Conservation (phyloP, 192 early-diverging fungal species). For the Chytriomyces hyalinus region DNA sequence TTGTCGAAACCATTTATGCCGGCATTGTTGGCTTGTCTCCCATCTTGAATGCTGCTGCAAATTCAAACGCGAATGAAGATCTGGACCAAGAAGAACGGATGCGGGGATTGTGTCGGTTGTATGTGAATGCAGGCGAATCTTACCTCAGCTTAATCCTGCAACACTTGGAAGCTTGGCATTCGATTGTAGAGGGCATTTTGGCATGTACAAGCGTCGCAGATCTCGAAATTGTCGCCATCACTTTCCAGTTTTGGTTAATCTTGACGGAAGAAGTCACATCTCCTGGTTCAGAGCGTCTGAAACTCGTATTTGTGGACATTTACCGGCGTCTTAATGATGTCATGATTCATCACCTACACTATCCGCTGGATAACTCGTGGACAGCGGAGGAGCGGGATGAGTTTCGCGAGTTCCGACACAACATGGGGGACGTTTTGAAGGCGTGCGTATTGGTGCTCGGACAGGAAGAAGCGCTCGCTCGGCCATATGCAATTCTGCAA, state of each 20-base stretch:
- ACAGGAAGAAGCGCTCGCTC: constrained; percentile 70
- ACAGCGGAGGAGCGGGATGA: constrained; percentile 92
- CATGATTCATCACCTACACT: constrained; percentile 86
- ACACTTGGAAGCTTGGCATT: constrained; percentile 69
- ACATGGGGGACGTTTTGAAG: constrained; percentile 96
- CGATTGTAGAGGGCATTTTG: constrained; percentile 81
- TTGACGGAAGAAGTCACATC: constrained; percentile 65
- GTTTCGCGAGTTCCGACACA: constrained; percentile 95
- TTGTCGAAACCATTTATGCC: constrained; percentile 70
- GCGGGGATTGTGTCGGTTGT: constrained; percentile 84
- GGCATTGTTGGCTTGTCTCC: constrained; percentile 44
- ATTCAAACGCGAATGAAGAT: constrained; percentile 65
- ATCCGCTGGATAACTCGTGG: constrained; percentile 77
- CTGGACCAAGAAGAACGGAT: constrained; percentile 62
- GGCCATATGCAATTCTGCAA: constrained; percentile 66
- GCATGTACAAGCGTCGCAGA: constrained; percentile 80
- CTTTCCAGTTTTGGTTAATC: constrained; percentile 89
- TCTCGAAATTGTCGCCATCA: constrained; percentile 86
- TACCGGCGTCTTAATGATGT: constrained; percentile 76
- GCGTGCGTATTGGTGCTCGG: constrained; percentile 88
- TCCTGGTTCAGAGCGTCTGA: background rate
- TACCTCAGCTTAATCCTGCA: constrained; percentile 76
- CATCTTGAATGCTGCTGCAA: constrained; percentile 44
- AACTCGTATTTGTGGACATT: constrained; percentile 60
- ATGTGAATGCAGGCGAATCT: constrained; percentile 88